phyloP scores from a whole-genome alignment of 345 rosid species.

The Gossypioides kirkii region DNA sequence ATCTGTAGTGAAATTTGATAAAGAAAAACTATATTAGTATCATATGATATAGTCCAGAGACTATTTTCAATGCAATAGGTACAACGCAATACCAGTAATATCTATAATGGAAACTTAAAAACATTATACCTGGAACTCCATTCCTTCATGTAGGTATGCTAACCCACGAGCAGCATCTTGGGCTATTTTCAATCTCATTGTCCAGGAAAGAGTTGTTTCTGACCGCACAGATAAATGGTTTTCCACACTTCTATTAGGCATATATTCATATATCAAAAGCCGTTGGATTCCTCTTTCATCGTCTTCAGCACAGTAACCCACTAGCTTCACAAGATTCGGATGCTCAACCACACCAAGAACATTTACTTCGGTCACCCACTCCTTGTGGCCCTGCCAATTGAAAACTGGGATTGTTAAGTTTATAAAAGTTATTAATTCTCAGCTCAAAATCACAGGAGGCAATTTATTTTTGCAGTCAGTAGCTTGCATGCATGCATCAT shows the following conservation, averaged over 20 bases:
- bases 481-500: background rate
- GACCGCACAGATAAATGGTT: constrained; percentile 52
- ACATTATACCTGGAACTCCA: constrained; percentile 79
- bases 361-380: constrained; percentile 95
- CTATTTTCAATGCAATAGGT: background rate
- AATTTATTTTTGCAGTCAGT: background rate
- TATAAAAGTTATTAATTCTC: background rate
- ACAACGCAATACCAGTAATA: background rate
- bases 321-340: constrained; percentile 75
- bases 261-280: constrained; percentile 76
- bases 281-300: constrained; percentile 92
- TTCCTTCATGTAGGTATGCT: constrained; percentile 73
- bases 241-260: constrained; percentile 81
- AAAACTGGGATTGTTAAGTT: constrained; percentile 9
- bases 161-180: constrained; percentile 93
- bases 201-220: constrained; percentile 61
- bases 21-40: constrained; percentile 1
- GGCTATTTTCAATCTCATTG: constrained; percentile 71
- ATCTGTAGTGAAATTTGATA: constrained; percentile 35
- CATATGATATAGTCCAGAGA: background rate
- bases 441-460: background rate
- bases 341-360: constrained; percentile 85
- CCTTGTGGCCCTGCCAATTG: constrained; percentile 72
- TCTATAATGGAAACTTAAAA: background rate
- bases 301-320: constrained; percentile 93